Evolutionary conservation across 192 early-diverging fungal genomes (phyloP).

Genomic region (Coemansia sp.): DNA sequence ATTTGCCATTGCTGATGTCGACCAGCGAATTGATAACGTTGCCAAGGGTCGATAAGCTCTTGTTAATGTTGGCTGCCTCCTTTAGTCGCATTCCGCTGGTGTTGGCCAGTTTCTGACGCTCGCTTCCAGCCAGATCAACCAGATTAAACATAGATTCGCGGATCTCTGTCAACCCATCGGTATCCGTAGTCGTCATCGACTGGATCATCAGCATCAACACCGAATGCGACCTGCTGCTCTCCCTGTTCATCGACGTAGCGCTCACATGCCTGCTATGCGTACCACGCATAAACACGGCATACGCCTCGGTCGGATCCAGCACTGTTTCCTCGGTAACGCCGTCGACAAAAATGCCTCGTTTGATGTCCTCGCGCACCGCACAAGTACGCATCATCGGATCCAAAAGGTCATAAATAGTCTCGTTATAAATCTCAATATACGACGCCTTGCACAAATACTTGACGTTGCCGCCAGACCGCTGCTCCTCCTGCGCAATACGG

Average conservation of each 20-base stretch:
- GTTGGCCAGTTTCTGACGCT: conserved; percentile 67
- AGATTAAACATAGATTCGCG: conserved; percentile 71
- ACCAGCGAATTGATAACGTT: conserved; percentile 85
- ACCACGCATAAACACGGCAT: conserved; percentile 66
- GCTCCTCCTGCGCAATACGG: conserved; percentile 58
- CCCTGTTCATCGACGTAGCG: conserved; percentile 81
- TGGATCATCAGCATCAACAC: conserved; percentile 78
- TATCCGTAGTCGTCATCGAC: conserved; percentile 56
- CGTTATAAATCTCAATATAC: conserved; percentile 95
- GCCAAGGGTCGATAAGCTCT: conserved; percentile 73
- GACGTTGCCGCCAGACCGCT: conserved; percentile 50
- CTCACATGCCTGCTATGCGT: conserved; percentile 70
- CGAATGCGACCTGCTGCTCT: conserved; percentile 79
- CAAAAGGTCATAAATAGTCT: conserved; percentile 85
- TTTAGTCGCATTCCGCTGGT: conserved; percentile 68
- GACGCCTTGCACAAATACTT: conserved; percentile 83
- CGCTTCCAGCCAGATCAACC: conserved; percentile 81
- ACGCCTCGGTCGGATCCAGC: conserved; percentile 62
- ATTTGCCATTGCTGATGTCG: conserved; percentile 61
- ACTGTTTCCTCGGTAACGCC: conserved; percentile 67
- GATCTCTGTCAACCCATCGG: conserved; percentile 58
- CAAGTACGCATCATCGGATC: conserved; percentile 63
- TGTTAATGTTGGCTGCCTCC: conserved; percentile 85
- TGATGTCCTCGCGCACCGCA: conserved; percentile 67
- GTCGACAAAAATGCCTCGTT: conserved; percentile 68